These are phyloP conservation scores for Barnettozyma salicaria DNA, from an alignment of 805 yeast species.

Conservation along the genomic window DNA sequence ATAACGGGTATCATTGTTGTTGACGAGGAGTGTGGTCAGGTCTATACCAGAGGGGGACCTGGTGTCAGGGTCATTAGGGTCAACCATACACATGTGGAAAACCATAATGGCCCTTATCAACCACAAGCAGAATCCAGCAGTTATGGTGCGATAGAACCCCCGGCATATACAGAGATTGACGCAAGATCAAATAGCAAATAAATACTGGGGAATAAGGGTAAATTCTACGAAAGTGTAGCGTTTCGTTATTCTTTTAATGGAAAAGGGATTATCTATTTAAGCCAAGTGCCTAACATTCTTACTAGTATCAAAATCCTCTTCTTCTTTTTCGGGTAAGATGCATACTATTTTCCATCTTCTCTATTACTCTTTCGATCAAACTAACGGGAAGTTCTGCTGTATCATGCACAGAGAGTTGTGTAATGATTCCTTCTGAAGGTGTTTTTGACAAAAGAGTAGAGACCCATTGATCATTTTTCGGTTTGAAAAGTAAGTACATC, in stretches of 20 bases:
- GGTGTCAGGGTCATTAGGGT: slow-evolving; percentile 6
- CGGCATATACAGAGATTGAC: slow-evolving; percentile 10
- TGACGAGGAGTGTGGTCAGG: slow-evolving; percentile 25
- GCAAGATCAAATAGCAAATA: background rate
- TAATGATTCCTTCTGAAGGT: slow-evolving; percentile 1
- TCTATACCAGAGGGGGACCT: slow-evolving; percentile 10
- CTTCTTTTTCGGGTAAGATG: no score
- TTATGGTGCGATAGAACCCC: slow-evolving; percentile 11
- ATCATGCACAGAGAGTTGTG: background rate
- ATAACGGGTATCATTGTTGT: slow-evolving; percentile 20
- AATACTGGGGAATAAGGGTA: background rate
- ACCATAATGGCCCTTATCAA: slow-evolving; percentile 5
- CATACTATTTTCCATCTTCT: no score
- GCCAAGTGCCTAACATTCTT: no score
- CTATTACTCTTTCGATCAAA: background rate
- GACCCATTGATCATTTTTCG: background rate
- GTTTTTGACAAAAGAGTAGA: slow-evolving; percentile 1
- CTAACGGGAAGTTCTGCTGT: background rate
- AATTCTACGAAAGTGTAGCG: no score
- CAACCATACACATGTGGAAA: slow-evolving; percentile 2
- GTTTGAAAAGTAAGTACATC: slow-evolving; percentile 3
- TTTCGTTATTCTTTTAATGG: no score
- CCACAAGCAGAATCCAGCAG: background rate
- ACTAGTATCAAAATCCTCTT: no score
- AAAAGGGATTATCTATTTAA: no score